A percentile compares a stretch with the other conserved stretches of the same genome.
Evolutionary conservation across 345 rosid species (phyloP).

Genomic region (Microthlaspi erraticum): DNA sequence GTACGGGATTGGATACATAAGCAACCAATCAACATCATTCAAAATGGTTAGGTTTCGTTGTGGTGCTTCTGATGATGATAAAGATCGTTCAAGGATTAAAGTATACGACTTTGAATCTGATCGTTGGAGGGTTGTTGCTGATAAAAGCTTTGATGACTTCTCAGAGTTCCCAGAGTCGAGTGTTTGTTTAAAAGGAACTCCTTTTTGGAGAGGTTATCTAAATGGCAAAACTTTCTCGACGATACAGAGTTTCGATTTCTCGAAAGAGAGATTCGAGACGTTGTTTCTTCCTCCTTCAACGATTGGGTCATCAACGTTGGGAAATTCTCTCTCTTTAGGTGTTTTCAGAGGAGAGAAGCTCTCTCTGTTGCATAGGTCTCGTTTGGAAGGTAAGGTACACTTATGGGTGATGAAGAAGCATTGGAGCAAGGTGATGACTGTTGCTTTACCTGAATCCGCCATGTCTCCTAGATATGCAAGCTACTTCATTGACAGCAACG

Average conservation of each 20-base stretch:
- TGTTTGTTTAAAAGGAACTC: slow-evolving; percentile 25
- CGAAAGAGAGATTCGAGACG: slow-evolving; percentile 20
- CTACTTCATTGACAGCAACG: slow-evolving; percentile 12
- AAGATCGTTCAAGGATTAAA: slow-evolving; percentile 1
- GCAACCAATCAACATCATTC: slow-evolving; percentile 7
- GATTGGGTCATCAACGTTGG: background rate
- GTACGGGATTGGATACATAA: slow-evolving; percentile 28
- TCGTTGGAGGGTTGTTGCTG: slow-evolving; percentile 12
- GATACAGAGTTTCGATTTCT: slow-evolving; percentile 26
- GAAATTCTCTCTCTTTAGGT: no score
- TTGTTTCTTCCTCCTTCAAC: slow-evolving; percentile 28
- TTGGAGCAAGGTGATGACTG: slow-evolving; percentile 12
- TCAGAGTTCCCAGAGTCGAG: background rate
- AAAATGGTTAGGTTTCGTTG: slow-evolving; percentile 17
- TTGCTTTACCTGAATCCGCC: background rate
- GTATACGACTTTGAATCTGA: slow-evolving; percentile 4
- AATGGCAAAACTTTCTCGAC: background rate
- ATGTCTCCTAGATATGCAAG: background rate
- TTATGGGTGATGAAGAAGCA: slow-evolving; percentile 30
- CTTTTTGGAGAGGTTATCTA: slow-evolving; percentile 25
- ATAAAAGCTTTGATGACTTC: slow-evolving; percentile 15
- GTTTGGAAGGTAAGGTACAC: background rate
- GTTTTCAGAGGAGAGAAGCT: slow-evolving; percentile 16
- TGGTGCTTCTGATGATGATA: background rate
- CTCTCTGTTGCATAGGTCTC: background rate